Evolutionary conservation across 257 asterid genomes (phyloP), one percentile per base, ranked within the genome.

Genomic region (Verbascum thapsus): DNA sequence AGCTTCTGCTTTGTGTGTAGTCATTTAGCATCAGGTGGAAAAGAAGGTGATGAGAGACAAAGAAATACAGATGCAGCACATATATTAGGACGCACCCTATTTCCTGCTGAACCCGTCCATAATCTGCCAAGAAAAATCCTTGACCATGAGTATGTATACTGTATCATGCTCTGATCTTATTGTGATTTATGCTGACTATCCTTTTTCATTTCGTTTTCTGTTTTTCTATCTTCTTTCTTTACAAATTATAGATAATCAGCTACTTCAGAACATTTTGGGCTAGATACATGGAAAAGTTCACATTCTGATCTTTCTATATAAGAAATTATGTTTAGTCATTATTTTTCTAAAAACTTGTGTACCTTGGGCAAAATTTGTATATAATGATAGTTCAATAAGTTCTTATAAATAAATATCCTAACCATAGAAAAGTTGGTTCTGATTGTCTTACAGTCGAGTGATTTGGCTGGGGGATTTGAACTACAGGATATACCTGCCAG

Each of bases 401-500:
- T 43, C 18, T 64, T 50, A 30, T 41, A 37, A 35, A 38, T 37
- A 39, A 0, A 17, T 42, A 19, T 39, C 53, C 78, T 78, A 54
- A 78, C 76, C 40, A 62, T 66, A 51, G 26, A 49, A 50, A 61
- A 37, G n/a, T 15, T 47, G 61, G 58, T 75, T 51, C 44, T 53
- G 64, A 54, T 16, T 48, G n/a, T 62, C 50, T 53, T 64, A 61
- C 78, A 82, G 92, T 65, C 62, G 74, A 64, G 88, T 82, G 59
- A 68, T 82, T 76, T 82, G 92, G 92, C 81, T 85, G 6, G 92
- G 92, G 3, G 88, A 82, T 80, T 50, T 85, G 77, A 85, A 85
- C 70, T 82, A 85, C 81, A 78, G 87, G 83, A 85, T 85, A 57
- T 16, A 64, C 73, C 82, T 82, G 65, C 87, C 82, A 8, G 86